Conservation (phyloP, 768 basidiomycete species). For the Lactarius hengduanensis region DNA sequence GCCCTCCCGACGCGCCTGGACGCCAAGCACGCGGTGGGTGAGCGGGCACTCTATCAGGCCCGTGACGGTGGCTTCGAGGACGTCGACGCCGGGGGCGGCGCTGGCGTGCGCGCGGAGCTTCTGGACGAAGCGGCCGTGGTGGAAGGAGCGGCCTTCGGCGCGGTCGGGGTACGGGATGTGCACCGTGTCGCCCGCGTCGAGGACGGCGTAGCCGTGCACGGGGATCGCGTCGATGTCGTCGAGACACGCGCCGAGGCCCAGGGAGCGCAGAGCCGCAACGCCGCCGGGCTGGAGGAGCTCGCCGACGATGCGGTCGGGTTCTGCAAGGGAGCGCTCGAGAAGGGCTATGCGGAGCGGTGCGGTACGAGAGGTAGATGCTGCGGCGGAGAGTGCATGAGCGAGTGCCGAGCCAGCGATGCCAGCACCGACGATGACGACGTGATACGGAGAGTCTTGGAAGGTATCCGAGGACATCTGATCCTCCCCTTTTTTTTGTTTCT, state of each 20-base stretch:
- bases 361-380: conserved; percentile 42
- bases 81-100: conserved; percentile 61
- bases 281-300: conserved; percentile 96
- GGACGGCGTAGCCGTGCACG: conserved; percentile 83
- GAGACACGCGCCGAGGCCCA: conserved; percentile 75
- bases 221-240: conserved; percentile 88
- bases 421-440: conserved; percentile 87
- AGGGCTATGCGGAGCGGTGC: conserved; percentile 74
- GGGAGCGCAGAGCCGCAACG: conserved; percentile 63
- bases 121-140: conserved; percentile 91
- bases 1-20: conserved; percentile 49
- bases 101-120: conserved; percentile 66
- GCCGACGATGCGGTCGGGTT: conserved; percentile 96
- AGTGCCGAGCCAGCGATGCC: conserved; percentile 88
- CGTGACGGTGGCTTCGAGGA: conserved; percentile 83
- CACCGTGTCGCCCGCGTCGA: conserved; percentile 63
- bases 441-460: conserved; percentile 45
- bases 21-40: conserved; percentile 60
- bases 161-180: conserved; percentile 84
- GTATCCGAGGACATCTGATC: neutral
- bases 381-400: conserved; percentile 75
- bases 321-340: conserved; percentile 86
- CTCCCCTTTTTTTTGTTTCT: no score
- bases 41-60: conserved; percentile 63
- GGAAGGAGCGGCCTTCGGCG: conserved; percentile 81